Evolutionary conservation across 176 grass and related monocot species (phyloP), one percentile per base, ranked within the genome.

Genomic region (Zizania latifolia): DNA sequence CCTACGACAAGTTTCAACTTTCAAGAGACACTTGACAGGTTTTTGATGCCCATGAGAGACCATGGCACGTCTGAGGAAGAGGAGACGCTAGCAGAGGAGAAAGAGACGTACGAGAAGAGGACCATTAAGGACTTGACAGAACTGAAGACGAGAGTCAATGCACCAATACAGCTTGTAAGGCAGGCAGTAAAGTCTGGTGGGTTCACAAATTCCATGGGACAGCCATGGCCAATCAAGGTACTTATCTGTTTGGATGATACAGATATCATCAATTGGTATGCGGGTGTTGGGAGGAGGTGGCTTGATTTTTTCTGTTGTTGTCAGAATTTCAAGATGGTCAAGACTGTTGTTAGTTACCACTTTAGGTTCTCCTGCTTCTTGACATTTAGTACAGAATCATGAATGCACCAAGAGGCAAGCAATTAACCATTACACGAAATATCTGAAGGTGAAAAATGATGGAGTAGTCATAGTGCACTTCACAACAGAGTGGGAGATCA

Each of bases 311-410:
- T 93, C 51, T 97, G 90, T 68, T 97, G 90, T 38, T 97, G 90
- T 58, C 71, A 46, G n/a, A 93, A 97, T 81, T 97, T 97, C 72
- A 89, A 76, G 71, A 89, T 93, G 90, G 86, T 93, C 48, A 97
- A 97, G 71, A 93, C 72, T 66, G 74, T 93, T 62, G 90, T 97
- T 14, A 91, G 26, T 62, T 97, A 93, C 71, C 90, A 97, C 74
- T 83, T 93, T 71, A 97, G 94, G 81, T 97, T 97, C 85, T 97
- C 90, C 50, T 97, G 94, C 78, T 89, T 97, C 59, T 82, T 93
- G 78, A 97, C 90, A 73, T 57, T 97, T n/a, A 74, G 90, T 90
- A 5, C 90, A 93, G 78, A 97, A 93, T 81, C 90, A 97, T 34
- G 88, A 97, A 57, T 85, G 76, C 33, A 97, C 90, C 33, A 97